Evolutionary conservation across 805 yeast genomes (phyloP), one percentile per base, ranked within the genome.

Genomic region (Saccharomycopsis vini): DNA sequence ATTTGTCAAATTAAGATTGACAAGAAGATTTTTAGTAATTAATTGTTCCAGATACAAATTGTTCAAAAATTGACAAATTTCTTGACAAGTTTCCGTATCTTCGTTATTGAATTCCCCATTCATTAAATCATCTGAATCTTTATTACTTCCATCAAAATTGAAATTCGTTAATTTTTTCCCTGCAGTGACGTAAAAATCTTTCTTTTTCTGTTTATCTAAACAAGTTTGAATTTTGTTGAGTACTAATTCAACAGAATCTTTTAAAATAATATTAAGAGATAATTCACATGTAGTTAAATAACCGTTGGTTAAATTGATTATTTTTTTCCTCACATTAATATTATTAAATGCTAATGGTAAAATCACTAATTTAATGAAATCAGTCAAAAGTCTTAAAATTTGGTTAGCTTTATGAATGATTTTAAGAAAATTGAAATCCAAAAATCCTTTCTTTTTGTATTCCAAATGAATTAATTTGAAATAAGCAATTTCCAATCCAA

Each of bases 401-500:
- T 79, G 83, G 29, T 80, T 71, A 4, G 79, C 68, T 7, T 66
- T 56, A 23, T 74, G 65, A 46, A 83, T 69, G 18, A 73, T 67
- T 29, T 60, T 59, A 43, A 84, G 57, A 52, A 69, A 74, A 5
- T 62, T 56, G 38, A 82, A 66, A 45, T 72, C 64, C 13, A 77
- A 46, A 7, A 52, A 51, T 12, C 53, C 56, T 48, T 48, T 55
- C 50, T 52, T 60, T 36, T 43, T 52, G 37, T 44, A 52, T 52
- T 66, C 64, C 51, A 68, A 64, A 51, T 64, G 63, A 41, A 58
- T 60, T 26, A 75, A 58, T 37, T 60, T 60, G 40, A 65, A 71
- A 53, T 77, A 82, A 1, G 87, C 69, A 3, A 78, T 75, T 52
- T 86, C 95, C 33, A 89, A 60, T 0, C 86, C 88, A 13, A 77